Evolutionary conservation across 345 rosid species (phyloP).

Genomic region (Gossypium australe): DNA sequence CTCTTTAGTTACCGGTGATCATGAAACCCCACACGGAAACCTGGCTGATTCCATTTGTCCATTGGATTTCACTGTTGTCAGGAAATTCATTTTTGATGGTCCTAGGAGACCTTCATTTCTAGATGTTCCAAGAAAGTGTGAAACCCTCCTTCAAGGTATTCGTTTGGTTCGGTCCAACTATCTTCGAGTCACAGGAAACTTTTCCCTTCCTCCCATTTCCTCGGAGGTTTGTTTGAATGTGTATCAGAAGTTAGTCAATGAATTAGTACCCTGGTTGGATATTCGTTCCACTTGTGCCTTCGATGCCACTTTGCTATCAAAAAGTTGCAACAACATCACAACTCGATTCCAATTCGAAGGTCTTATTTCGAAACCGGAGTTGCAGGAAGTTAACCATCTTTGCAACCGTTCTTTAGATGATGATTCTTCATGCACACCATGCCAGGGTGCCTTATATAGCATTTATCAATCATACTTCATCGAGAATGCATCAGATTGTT

Average conservation of each 20-base stretch:
- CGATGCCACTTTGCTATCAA: constrained; percentile 21
- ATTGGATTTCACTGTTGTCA: neutral
- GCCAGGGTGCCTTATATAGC: constrained; percentile 19
- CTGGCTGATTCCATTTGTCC: neutral
- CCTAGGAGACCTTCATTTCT: neutral
- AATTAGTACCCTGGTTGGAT: constrained; percentile 19
- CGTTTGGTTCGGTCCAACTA: constrained; percentile 1
- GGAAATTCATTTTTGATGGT: neutral
- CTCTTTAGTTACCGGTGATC: neutral
- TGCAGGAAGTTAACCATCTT: constrained; percentile 21
- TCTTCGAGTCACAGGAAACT: constrained; percentile 1
- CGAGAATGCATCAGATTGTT: constrained; percentile 22
- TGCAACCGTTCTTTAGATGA: constrained; percentile 29
- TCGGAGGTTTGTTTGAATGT: constrained; percentile 21
- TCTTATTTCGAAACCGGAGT: constrained; percentile 15
- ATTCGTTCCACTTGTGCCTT: constrained; percentile 20
- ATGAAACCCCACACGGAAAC: neutral
- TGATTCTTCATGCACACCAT: constrained; percentile 20
- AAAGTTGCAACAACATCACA: constrained; percentile 23
- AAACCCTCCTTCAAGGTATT: constrained; percentile 2
- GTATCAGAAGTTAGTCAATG: constrained; percentile 5
- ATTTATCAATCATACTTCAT: neutral
- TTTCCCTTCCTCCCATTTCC: constrained; percentile 24
- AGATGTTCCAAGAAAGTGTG: constrained; percentile 3
- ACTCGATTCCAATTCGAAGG: constrained; percentile 23